Evolutionary conservation across 371 early-diverging fungal genomes (phyloP), one percentile per base, ranked within the genome.

Genomic region (Apophysomyces variabilis): DNA sequence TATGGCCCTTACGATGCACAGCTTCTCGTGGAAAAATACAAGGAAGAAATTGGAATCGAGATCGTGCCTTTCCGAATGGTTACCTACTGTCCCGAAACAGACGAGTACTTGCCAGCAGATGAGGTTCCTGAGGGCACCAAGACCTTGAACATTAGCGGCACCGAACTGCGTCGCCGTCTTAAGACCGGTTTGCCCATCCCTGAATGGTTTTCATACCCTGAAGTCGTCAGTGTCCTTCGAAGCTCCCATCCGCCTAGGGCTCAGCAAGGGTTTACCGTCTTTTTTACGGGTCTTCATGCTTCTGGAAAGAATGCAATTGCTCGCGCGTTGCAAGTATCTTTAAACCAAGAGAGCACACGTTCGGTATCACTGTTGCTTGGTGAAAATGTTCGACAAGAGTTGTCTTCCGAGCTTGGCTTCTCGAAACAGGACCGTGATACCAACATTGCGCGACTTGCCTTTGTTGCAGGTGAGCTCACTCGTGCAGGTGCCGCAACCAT

Each of bases 41-140:
- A 86, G 77, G 82, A 84, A 63, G 96, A 95, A 72, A 86, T 96
- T 57, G 88, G 90, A 60, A 95, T 96, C 67, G 93, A 95, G 69
- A 91, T 95, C n/a, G 95, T 96, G 16, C 96, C 95, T 21, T 95
- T 96, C 92, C 92, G 92, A 74, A 95, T 94, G 93, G 92, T 96
- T 13, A 87, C 95, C 11, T 96, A 96, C 78, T 75, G 91, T 61
- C 95, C 95, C 18, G 96, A 95, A 57, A 90, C 92, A 39, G 94
- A 95, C 75, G 94, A 94, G 79, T 96, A 96, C 69, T 76, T 90
- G 66, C 95, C 95, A n/a, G 84, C 87, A 43, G 87, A 96, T 75
- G 92, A 94, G 72, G 84, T 95, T 3, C 89, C 90, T 16, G 83
- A 85, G 58, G 94, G 94, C 21, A 83, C 84, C 50, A 87, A 85